phyloP scores from a whole-genome alignment of 108 stramenopile genomes.

The Hondaea fermentalgiana region DNA sequence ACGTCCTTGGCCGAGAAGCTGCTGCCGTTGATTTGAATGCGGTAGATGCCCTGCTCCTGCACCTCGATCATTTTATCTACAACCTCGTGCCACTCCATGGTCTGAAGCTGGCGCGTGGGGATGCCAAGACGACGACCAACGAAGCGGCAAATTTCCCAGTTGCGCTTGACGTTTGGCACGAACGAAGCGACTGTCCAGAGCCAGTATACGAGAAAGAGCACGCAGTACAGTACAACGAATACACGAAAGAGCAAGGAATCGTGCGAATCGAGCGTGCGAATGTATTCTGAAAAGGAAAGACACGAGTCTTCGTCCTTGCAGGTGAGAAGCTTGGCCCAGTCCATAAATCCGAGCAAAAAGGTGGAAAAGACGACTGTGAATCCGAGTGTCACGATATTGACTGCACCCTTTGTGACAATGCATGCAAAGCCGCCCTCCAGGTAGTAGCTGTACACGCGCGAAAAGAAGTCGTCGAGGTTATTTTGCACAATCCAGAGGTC shows the following conservation, averaged over 20 bases:
- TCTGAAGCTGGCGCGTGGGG: slow-evolving; percentile 51
- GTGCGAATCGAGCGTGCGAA: slow-evolving; percentile 22
- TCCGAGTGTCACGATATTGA: slow-evolving; percentile 67
- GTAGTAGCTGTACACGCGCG: slow-evolving; percentile 72
- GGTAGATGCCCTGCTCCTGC: slow-evolving; percentile 60
- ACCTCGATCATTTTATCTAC: slow-evolving; percentile 53
- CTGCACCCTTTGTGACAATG: slow-evolving; percentile 68
- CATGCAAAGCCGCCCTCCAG: slow-evolving; percentile 73
- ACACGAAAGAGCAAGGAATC: slow-evolving; percentile 19
- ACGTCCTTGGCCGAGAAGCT: slow-evolving; percentile 54
- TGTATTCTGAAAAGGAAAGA: slow-evolving; percentile 46
- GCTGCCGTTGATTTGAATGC: slow-evolving; percentile 34
- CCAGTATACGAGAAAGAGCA: slow-evolving; percentile 3
- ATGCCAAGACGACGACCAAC: slow-evolving; percentile 15
- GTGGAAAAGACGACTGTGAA: slow-evolving; percentile 76
- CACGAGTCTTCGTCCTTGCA: slow-evolving; percentile 78
- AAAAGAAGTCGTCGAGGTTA: slow-evolving; percentile 24
- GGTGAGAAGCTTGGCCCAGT: slow-evolving; percentile 63
- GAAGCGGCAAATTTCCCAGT: not conserved
- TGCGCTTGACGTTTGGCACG: not conserved
- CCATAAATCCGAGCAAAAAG: slow-evolving; percentile 70
- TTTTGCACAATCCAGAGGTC: not conserved
- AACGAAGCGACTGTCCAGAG: slow-evolving; percentile 23
- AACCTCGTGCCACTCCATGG: slow-evolving; percentile 55
- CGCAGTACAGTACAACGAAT: slow-evolving; percentile 24